Base-by-base conservation (phyloP, 345 rosid species). In the Bruguiera sexangula region DNA sequence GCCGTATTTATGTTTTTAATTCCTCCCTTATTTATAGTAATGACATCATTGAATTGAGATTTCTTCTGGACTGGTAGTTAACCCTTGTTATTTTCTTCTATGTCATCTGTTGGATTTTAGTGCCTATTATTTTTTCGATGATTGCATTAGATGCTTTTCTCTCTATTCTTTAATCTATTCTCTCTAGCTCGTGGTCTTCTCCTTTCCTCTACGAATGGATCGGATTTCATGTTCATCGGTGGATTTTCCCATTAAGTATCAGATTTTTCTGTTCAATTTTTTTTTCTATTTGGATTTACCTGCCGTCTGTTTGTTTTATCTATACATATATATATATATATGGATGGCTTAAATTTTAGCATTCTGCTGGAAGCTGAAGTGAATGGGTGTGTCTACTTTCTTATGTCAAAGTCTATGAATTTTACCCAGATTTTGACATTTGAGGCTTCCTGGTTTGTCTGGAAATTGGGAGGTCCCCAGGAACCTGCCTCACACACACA, bases 21-120 rank as follows among this genome's bases (percentile, higher is more conserved):
- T 53, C 57, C 66, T 59, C 50, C 16, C 16, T 43, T 10, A 39
- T 39, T 39, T 39, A 39, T 9, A 39, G 15, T 31, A 71, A 50
- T 58, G 62, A 66, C 24, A 36, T 66, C 34, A 53, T 51, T 73
- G 21, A 62, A 65, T 70, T 36, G 62, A n/a, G 52, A 53, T 52
- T 70, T 60, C 53, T 61, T 62, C 20, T 58, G 3, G 31, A 60
- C 26, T 26, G 20, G 20, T 21, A 18, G 27, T 57, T 50, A 60
- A 67, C 66, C 21, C 26, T 63, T 34, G 24, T 43, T 43, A 43
- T 43, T 13, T 65, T 61, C 27, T 66, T n/a, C 46, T 18, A 31
- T 63, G 67, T 8, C 36, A 31, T 64, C 37, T 32, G 18, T 63
- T 66, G 50, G 58, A 73, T 66, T 65, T 69, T 48, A 72, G 60